A percentile compares a stretch with the other conserved stretches of the same genome.
These are phyloP conservation scores for Spathaspora gorwiae DNA, from an alignment of 805 yeast genomes.

Conservation along the genomic window DNA sequence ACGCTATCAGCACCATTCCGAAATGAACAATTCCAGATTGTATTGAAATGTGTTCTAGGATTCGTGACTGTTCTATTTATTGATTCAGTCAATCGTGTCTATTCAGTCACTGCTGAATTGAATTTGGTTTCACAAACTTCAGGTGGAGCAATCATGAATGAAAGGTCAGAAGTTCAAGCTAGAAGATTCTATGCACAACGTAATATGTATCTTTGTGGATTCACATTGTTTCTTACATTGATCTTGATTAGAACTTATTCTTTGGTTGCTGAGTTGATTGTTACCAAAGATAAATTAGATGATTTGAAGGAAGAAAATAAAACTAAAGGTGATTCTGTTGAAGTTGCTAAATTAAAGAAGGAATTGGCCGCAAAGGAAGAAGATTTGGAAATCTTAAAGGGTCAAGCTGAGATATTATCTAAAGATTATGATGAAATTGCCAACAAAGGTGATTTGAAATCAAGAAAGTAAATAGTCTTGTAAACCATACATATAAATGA, in stretches of 20 bases:
- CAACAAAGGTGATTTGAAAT: conserved; percentile 4
- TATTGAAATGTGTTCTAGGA: conserved; percentile 74
- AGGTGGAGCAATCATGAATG: conserved; percentile 35
- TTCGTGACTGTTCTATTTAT: conserved; percentile 80
- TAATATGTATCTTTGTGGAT: conserved; percentile 93
- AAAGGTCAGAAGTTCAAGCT: conserved; percentile 81
- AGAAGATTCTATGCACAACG: conserved; percentile 94
- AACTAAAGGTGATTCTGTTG: conserved; percentile 24
- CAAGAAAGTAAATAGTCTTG: neutral
- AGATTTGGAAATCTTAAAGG: conserved; percentile 64
- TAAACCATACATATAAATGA: conserved; percentile 12
- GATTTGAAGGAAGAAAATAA: conserved; percentile 20
- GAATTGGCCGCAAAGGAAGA: conserved; percentile 52
- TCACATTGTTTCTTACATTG: conserved; percentile 84
- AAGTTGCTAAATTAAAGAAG: conserved; percentile 44
- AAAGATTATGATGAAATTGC: conserved; percentile 55
- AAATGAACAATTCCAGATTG: conserved; percentile 66
- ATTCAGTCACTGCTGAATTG: conserved; percentile 62
- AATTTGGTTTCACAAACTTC: conserved; percentile 19
- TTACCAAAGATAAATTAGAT: conserved; percentile 57
- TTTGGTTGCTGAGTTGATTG: conserved; percentile 68
- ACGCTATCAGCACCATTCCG: conserved; percentile 66
- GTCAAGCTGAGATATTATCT: conserved; percentile 63
- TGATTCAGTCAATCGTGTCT: conserved; percentile 84
- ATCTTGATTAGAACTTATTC: conserved; percentile 80